Percentiles rank a stretch among this genome's conserved stretches.
phyloP scores from a whole-genome alignment of 2,329 filamentous ascomycete species.

The Mollisiaceae sp. region DNA sequence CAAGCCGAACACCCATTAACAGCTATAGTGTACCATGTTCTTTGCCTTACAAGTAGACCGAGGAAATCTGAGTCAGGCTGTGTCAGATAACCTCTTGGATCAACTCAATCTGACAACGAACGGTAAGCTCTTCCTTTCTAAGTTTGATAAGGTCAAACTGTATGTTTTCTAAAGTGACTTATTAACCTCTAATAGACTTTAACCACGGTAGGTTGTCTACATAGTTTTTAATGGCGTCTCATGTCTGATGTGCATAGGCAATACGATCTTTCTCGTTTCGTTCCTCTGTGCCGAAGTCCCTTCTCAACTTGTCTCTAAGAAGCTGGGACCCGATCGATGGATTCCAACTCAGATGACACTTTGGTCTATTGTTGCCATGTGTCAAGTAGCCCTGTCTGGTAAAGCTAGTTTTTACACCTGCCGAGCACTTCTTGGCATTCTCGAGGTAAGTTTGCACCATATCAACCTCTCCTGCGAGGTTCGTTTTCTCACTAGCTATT shows the following conservation, averaged over 20 bases:
- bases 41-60: constrained; percentile 65
- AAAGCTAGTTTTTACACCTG: constrained; percentile 49
- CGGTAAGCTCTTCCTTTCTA: constrained; percentile 34
- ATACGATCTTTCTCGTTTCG: constrained; percentile 57
- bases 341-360: constrained; percentile 57
- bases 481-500: neutral
- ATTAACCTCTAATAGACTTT: neutral
- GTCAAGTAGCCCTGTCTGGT: constrained; percentile 50
- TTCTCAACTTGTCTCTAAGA: constrained; percentile 64
- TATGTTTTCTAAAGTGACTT: neutral
- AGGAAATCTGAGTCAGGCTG: constrained; percentile 61
- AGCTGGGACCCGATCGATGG: constrained; percentile 56
- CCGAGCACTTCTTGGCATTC: constrained; percentile 43
- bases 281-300: constrained; percentile 65
- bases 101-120: constrained; percentile 52
- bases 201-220: constrained; percentile 45
- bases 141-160: neutral
- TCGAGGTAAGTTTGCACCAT: constrained; percentile 17
- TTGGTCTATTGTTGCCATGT: constrained; percentile 55
- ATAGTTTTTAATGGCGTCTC: neutral
- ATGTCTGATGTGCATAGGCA: constrained; percentile 42
- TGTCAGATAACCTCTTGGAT: constrained; percentile 64
- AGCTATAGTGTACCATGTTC: constrained; percentile 57
- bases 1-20: neutral
- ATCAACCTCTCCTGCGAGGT: neutral